A percentile compares a stretch with the other conserved stretches of the same genome.
Conservation (phyloP, 805 yeast species). For the Candida broadrunensis region DNA sequence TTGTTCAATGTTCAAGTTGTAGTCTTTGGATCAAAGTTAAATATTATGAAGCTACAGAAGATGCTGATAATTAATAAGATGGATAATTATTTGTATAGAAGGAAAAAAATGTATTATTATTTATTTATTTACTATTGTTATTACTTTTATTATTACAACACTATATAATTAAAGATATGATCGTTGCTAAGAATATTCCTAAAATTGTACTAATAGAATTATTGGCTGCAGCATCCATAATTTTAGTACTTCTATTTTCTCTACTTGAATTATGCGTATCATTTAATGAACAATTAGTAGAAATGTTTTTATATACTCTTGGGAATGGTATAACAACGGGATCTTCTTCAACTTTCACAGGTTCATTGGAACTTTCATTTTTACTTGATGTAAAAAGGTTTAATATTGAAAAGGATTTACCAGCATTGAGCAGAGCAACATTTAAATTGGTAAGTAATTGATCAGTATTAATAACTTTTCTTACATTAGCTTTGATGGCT, state of each 20-base stretch:
- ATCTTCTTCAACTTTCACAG: background rate
- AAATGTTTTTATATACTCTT: background rate
- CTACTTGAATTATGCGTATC: background rate
- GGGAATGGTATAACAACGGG: background rate
- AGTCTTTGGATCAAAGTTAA: slow-evolving; percentile 81
- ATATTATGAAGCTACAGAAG: slow-evolving; percentile 49
- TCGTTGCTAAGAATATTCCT: background rate
- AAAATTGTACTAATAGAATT: background rate
- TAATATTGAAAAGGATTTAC: background rate
- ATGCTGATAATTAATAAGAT: background rate
- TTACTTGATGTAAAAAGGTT: background rate
- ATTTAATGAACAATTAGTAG: background rate
- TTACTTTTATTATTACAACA: background rate
- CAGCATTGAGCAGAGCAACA: background rate
- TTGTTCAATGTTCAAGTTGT: slow-evolving; percentile 80
- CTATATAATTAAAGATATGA: background rate
- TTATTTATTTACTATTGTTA: background rate
- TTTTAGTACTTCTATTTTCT: background rate
- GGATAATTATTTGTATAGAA: background rate
- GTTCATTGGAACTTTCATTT: background rate
- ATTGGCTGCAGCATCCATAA: background rate
- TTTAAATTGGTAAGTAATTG: background rate
- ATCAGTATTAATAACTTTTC: background rate
- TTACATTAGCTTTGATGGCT: background rate
- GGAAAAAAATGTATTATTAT: too few relatives aligned